These are phyloP conservation scores for Crithidia bombi DNA, from an alignment of 208 protist genomes.

Conservation along the genomic window DNA sequence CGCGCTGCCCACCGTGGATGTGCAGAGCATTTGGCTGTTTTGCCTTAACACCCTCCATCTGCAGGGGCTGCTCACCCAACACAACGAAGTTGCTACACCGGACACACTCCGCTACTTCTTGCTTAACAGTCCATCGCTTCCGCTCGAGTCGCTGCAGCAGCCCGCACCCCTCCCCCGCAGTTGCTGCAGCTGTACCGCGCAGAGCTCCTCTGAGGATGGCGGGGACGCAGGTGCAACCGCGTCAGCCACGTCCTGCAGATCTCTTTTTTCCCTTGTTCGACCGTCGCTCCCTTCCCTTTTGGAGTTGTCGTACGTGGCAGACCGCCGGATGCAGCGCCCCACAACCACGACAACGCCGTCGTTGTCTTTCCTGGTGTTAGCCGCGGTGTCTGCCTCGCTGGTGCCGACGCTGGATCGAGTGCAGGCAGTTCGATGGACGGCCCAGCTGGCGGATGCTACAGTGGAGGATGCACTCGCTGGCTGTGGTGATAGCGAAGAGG, in stretches of 20 bases:
- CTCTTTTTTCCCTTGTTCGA: constrained; percentile 32
- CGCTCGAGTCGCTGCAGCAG: constrained; percentile 32
- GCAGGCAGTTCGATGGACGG: constrained; percentile 36
- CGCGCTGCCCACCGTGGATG: constrained; percentile 19
- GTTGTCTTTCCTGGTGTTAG: constrained; percentile 50
- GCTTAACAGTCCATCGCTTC: constrained; percentile 18
- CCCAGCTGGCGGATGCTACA: constrained; percentile 22
- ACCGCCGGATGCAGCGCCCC: constrained; percentile 37
- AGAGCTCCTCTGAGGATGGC: not conserved
- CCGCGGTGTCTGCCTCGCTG: constrained; percentile 50
- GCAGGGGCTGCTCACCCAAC: not conserved
- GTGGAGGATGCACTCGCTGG: not conserved
- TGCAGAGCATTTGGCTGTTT: constrained; percentile 37
- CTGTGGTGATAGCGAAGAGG: not conserved
- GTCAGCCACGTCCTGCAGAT: not conserved
- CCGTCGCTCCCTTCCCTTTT: constrained; percentile 43
- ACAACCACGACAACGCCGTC: constrained; percentile 6
- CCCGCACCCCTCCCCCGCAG: not conserved
- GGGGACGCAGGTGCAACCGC: not conserved
- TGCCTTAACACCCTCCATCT: constrained; percentile 1
- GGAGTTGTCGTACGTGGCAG: constrained; percentile 58
- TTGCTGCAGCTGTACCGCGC: not conserved
- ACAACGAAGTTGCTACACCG: not conserved
- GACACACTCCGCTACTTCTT: constrained; percentile 22
- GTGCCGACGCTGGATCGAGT: constrained; percentile 33